phyloP scores from a whole-genome alignment of 1,284 basidiomycete species.

The Sporisorium reilianum region DNA sequence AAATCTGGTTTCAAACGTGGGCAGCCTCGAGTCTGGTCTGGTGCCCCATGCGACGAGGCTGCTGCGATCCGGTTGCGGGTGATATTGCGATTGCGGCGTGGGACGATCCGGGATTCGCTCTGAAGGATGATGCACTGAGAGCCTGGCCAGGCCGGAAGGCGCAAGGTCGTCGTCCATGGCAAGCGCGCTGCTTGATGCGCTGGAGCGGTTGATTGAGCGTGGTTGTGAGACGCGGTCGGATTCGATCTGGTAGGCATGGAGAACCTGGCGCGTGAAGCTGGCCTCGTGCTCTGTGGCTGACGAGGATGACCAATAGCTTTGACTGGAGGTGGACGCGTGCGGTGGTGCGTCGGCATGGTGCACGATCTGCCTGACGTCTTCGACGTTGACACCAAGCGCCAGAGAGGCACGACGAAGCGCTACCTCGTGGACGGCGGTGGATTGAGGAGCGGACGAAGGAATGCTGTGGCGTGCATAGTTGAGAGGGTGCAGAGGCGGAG shows the following conservation, averaged over 20 bases:
- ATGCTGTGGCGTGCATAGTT: conserved; percentile 27
- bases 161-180: not conserved
- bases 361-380: conserved; percentile 34
- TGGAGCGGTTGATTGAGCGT: not conserved
- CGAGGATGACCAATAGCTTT: conserved; percentile 1
- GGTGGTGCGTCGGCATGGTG: conserved; percentile 16
- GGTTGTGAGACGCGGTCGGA: conserved; percentile 20
- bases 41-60: conserved; percentile 12
- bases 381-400: conserved; percentile 24
- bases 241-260: conserved; percentile 31
- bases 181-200: not conserved
- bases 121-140: not conserved
- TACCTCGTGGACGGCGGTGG: conserved; percentile 19
- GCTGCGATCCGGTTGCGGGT: conserved; percentile 9
- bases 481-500: conserved; percentile 2
- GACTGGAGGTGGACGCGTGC: conserved; percentile 13
- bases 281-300: conserved; percentile 5
- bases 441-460: not conserved
- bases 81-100: not conserved
- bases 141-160: conserved; percentile 10
- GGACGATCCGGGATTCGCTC: not conserved
- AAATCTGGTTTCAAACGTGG: conserved; percentile 5
- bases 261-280: conserved; percentile 19
- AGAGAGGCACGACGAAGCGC: conserved; percentile 33
- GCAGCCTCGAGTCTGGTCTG: conserved; percentile 1